A percentile compares a stretch with the other conserved stretches of the same genome.
phyloP scores from a whole-genome alignment of 306 rosid species.

The barrel medic (Medicago truncatula) region DNA sequence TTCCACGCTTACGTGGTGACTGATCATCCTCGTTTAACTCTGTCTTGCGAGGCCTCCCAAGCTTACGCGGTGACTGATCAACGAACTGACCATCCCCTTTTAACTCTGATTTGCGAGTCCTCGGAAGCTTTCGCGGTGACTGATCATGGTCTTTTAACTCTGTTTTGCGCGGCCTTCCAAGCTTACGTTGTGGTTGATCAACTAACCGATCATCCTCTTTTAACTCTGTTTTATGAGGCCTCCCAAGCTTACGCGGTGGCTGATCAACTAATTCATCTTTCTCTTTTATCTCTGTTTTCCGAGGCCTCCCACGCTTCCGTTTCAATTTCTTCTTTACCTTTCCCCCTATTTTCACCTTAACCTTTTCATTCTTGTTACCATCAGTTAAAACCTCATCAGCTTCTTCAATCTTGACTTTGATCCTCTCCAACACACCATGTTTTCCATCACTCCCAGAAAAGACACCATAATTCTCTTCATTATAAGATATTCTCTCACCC shows the following conservation, averaged over 20 bases:
- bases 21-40: constrained; percentile 2
- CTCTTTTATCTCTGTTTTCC: constrained; percentile 21
- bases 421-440: constrained; percentile 41
- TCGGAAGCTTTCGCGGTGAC: constrained; percentile 45
- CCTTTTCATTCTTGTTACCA: constrained; percentile 13
- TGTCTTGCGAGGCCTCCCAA: constrained; percentile 52
- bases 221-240: constrained; percentile 42
- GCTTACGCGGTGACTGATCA: constrained; percentile 46
- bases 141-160: constrained; percentile 17
- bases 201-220: constrained; percentile 22
- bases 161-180: constrained; percentile 49
- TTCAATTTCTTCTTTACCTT: constrained; percentile 41
- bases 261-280: constrained; percentile 28
- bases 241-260: constrained; percentile 51
- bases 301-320: constrained; percentile 58
- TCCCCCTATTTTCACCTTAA: constrained; percentile 38
- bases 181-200: constrained; percentile 45
- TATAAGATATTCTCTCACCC: constrained; percentile 32
- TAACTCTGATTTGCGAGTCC: constrained; percentile 42
- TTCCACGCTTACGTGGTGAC: constrained; percentile 55
- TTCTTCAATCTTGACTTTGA: constrained; percentile 44
- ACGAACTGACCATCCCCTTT: constrained; percentile 7
- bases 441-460: constrained; percentile 33
- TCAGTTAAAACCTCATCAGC: constrained; percentile 36
- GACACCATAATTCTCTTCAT: constrained; percentile 43